Base-by-base conservation (phyloP, 1,284 basidiomycete species). In the Mycosarcoma maydis region DNA sequence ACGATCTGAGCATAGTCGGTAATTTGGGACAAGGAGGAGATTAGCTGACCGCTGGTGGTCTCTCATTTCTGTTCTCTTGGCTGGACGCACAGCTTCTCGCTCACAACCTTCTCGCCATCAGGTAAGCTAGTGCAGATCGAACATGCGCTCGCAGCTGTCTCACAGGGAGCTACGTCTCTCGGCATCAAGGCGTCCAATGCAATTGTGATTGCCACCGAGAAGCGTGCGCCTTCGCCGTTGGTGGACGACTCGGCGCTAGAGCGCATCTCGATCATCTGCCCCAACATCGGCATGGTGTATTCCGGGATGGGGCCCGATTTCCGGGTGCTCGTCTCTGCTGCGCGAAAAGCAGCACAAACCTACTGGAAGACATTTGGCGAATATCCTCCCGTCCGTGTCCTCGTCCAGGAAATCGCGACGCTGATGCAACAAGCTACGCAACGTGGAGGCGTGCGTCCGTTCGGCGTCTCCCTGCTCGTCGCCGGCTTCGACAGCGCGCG, bases 321-420 rank as follows among this genome's bases (percentile, higher is more conserved):
- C 84, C 89, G 96, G 41, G 88, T 98, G 17, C 87, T 99, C 50
- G 90, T 98, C 44, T 87, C 92, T 42, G 92, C 91, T 80, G 96
- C 96, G 22, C 88, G 96, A 56, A 98, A 98, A 86, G 93, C 92
- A 76, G 96, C 96, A 10, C 96, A 98, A 83, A 89, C 93, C 19
- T 99, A 98, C 84, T 98, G 94, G 95, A 98, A 98, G 62, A 90
- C 97, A 55, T 95, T 98, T 81, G 94, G 93, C 50, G 96, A 98
- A 84, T 98, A 98, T 83, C 96, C 96, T n/a, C 92, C 94, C 41
- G 97, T 94, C 50, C 89, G 93, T 81, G 90, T 98, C 47, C 86
- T 99, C 66, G 96, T 95, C 10, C 93, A 96, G 83, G 96, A 98
- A 83, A 90, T 99, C 55, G 96, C 96, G 17, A 95, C 90, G 19